A percentile compares a stretch with the other conserved stretches of the same genome.
Conservation (phyloP, 2,329 filamentous ascomycete genomes). For the Penicillium sclerotigenum region DNA sequence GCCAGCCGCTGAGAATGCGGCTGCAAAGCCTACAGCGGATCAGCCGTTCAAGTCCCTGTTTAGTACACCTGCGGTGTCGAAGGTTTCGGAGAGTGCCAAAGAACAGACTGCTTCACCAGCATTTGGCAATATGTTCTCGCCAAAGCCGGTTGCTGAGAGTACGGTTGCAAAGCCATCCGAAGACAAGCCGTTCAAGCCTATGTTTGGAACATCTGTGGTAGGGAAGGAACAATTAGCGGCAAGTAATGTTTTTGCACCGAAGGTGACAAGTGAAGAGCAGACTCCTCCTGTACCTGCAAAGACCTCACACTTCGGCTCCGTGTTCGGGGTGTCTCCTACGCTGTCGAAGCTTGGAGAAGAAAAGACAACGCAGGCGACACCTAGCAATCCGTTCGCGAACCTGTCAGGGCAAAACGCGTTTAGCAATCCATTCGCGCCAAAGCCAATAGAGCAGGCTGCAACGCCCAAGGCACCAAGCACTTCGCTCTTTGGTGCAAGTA, state of each 20-base stretch:
- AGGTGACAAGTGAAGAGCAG: constrained; percentile 1
- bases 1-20: not conserved
- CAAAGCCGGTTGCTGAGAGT: constrained; percentile 1
- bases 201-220: constrained; percentile 2
- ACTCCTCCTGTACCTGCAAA: constrained; percentile 10
- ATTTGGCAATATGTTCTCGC: constrained; percentile 8
- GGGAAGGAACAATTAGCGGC: not conserved
- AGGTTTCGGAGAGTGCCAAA: not conserved
- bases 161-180: not conserved
- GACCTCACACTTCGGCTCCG: constrained; percentile 15
- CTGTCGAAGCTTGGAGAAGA: constrained; percentile 1
- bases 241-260: constrained; percentile 9
- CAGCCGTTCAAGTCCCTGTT: constrained; percentile 5
- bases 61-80: constrained; percentile 1
- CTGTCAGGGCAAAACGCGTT: constrained; percentile 3
- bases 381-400: constrained; percentile 7
- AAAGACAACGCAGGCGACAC: not conserved
- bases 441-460: constrained; percentile 6
- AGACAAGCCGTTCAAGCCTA: not conserved
- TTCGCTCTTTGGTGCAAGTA: not conserved
- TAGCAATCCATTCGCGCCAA: constrained; percentile 10
- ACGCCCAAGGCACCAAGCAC: not conserved
- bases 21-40: not conserved
- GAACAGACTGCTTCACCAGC: not conserved
- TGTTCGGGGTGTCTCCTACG: constrained; percentile 26